phyloP scores from a whole-genome alignment of 2,329 filamentous ascomycete species.

The Zymoseptoria pseudotritici region DNA sequence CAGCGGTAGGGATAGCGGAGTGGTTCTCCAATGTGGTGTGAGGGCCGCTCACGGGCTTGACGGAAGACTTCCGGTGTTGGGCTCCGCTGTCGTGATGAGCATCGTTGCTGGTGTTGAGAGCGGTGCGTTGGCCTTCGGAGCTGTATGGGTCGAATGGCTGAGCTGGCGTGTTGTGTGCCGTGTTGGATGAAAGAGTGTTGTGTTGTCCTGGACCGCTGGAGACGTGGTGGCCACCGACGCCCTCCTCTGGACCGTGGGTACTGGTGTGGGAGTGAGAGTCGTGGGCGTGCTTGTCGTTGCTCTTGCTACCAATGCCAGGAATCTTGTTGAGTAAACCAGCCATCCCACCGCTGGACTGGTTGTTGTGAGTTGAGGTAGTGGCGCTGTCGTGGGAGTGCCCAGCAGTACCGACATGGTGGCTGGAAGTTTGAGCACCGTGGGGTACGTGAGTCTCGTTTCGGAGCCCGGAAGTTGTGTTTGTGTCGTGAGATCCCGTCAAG shows the following conservation, averaged over 20 bases:
- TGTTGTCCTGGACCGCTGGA: not conserved
- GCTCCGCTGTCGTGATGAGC: not conserved
- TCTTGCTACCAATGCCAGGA: not conserved
- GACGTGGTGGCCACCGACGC: not conserved
- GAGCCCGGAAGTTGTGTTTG: not conserved
- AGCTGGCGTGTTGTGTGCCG: not conserved
- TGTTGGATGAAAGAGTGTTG: not conserved
- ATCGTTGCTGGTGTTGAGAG: not conserved
- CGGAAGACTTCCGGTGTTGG: not conserved
- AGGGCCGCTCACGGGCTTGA: not conserved
- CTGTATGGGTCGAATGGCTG: not conserved
- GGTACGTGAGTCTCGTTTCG: not conserved
- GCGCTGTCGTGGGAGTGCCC: not conserved
- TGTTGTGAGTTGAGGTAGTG: not conserved
- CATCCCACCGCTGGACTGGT: not conserved
- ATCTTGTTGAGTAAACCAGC: not conserved
- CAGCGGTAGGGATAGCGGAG: not conserved
- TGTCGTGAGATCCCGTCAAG: not conserved
- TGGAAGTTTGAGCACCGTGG: not conserved
- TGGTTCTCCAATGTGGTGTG: not conserved
- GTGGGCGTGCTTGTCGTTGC: not conserved
- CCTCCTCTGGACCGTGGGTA: not conserved
- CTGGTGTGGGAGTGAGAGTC: not conserved
- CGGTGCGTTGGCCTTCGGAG: not conserved
- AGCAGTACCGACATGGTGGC: not conserved